phyloP scores from a whole-genome alignment of 2,329 filamentous ascomycete genomes.

The Apiospora koreana region DNA sequence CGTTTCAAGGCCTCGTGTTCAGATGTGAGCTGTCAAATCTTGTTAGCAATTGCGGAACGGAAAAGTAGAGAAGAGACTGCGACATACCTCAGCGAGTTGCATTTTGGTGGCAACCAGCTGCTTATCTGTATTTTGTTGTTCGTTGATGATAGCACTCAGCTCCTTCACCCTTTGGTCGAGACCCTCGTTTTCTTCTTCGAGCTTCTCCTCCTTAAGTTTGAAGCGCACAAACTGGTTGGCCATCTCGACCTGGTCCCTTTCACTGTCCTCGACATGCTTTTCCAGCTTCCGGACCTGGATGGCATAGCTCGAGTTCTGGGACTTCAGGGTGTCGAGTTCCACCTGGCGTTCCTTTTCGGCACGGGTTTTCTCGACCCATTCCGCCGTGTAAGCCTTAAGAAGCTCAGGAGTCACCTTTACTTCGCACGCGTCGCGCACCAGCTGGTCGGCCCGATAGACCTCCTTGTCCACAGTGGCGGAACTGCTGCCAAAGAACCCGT shows the following conservation, averaged over 20 bases:
- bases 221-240: slow-evolving; percentile 89
- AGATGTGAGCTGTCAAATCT: slow-evolving; percentile 61
- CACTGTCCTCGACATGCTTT: slow-evolving; percentile 82
- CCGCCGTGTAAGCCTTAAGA: slow-evolving; percentile 75
- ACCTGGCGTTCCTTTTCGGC: slow-evolving; percentile 78
- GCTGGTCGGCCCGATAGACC: slow-evolving; percentile 89
- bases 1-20: slow-evolving; percentile 71
- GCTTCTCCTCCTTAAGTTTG: slow-evolving; percentile 90
- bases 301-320: slow-evolving; percentile 67
- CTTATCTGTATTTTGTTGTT: slow-evolving; percentile 75
- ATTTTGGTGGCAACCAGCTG: slow-evolving; percentile 92
- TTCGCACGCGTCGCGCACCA: slow-evolving; percentile 90
- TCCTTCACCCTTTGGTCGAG: slow-evolving; percentile 83
- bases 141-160: slow-evolving; percentile 75
- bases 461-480: slow-evolving; percentile 91
- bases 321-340: slow-evolving; percentile 75
- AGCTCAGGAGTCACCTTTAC: slow-evolving; percentile 82
- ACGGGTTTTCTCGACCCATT: slow-evolving; percentile 93
- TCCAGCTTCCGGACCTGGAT: slow-evolving; percentile 82
- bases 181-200: slow-evolving; percentile 87
- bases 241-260: slow-evolving; percentile 86
- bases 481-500: slow-evolving; percentile 94
- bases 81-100: slow-evolving; percentile 87
- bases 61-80: background rate
- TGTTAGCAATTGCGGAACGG: background rate